Conservation (phyloP, 352 stramenopile species). For the Globisporangium iwayamae region DNA sequence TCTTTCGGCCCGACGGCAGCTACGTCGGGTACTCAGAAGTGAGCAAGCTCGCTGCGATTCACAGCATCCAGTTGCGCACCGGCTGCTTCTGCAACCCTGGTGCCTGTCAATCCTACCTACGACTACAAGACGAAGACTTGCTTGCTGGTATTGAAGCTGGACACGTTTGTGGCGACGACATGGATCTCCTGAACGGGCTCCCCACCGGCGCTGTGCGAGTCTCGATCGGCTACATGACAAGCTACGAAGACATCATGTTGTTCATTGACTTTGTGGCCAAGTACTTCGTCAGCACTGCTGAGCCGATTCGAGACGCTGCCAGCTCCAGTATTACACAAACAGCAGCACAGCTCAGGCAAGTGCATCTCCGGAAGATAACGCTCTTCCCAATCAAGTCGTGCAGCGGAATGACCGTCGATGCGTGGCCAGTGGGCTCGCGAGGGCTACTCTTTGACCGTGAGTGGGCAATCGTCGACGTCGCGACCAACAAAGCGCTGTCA, state of each 20-base stretch:
- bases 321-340: neutral
- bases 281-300: constrained; percentile 49
- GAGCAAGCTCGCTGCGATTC: constrained; percentile 57
- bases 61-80: constrained; percentile 67
- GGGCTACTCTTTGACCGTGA: constrained; percentile 70
- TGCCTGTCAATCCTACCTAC: constrained; percentile 65
- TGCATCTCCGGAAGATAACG: constrained; percentile 48
- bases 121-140: constrained; percentile 46
- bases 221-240: constrained; percentile 78
- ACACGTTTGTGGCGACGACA: constrained; percentile 66
- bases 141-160: constrained; percentile 49
- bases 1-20: constrained; percentile 41
- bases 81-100: constrained; percentile 83
- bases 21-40: constrained; percentile 76
- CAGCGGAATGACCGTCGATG: constrained; percentile 43
- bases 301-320: constrained; percentile 7
- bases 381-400: constrained; percentile 83
- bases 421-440: constrained; percentile 57
- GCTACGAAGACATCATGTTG: constrained; percentile 53
- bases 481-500: constrained; percentile 40
- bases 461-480: constrained; percentile 67
- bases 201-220: constrained; percentile 69
- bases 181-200: constrained; percentile 60
- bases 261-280: constrained; percentile 51
- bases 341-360: neutral